Conservation (phyloP, 306 rosid genomes). For the Gillenia trifoliata region DNA sequence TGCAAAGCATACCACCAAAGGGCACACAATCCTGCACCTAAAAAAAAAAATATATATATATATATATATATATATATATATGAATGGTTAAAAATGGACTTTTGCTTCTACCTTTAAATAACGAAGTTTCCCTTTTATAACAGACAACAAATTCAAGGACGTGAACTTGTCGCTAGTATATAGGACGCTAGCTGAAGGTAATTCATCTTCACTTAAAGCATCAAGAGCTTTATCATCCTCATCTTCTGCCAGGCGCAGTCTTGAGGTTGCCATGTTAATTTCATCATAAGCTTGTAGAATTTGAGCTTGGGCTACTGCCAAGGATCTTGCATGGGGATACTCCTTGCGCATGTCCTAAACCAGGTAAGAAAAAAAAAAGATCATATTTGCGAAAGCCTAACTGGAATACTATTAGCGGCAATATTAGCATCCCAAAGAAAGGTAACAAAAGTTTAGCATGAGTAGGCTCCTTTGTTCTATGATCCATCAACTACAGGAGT, state of each 20-base stretch:
- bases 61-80: too few relatives aligned
- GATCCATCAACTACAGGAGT: slow-evolving; percentile 7
- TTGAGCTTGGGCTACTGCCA: slow-evolving; percentile 90
- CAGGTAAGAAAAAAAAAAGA: slow-evolving; percentile 20
- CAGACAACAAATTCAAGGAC: slow-evolving; percentile 55
- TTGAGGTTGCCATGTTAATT: slow-evolving; percentile 83
- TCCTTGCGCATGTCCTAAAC: slow-evolving; percentile 89
- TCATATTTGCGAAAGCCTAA: slow-evolving; percentile 11
- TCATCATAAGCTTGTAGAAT: slow-evolving; percentile 89
- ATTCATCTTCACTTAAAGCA: slow-evolving; percentile 67
- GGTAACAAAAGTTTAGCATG: neutral
- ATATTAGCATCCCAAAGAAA: neutral
- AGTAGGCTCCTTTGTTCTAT: neutral
- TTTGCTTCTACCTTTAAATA: slow-evolving; percentile 64
- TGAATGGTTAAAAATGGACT: slow-evolving; percentile 10
- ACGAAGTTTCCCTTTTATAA: slow-evolving; percentile 85
- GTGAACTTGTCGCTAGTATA: slow-evolving; percentile 74
- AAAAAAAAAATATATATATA: neutral
- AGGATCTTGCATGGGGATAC: slow-evolving; percentile 82
- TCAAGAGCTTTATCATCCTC: slow-evolving; percentile 69
- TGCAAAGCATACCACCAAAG: neutral
- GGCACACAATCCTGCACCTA: neutral
- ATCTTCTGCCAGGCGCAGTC: slow-evolving; percentile 54
- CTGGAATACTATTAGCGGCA: slow-evolving; percentile 9
- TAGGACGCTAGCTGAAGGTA: slow-evolving; percentile 57